Base-by-base conservation (phyloP, 768 basidiomycete species). In the Ramaria rubella region DNA sequence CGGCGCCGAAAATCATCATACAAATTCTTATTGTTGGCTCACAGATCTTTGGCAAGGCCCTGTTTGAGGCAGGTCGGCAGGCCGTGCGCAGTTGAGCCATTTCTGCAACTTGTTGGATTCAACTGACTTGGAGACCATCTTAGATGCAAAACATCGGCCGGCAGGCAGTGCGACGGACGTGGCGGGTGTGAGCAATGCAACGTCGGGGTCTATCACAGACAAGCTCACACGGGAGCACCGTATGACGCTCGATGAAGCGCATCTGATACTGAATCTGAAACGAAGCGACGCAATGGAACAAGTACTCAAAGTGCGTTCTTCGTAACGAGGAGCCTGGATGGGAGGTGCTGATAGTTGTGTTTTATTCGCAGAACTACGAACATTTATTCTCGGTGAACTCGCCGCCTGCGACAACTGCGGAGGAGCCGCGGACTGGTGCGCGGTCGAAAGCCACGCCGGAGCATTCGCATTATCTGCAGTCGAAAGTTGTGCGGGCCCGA, bases 211-310 rank as follows among this genome's bases (percentile, higher is more conserved):
- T 24, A 61, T 76, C 7, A 89, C 87, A 11, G 91, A 94, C 77
- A 82, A 80, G 65, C 73, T 96, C 36, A 92, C 90, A 52, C 81
- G 86, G 61, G 82, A 89, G 61, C 84, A 93, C 65, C 83, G 86
- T 50, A 94, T 99, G 94, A 93, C 92, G 6, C 64, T 95, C 62
- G 94, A 97, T 62, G 96, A 99, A 73, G 96, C 95, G 19, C 86
- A 86, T 64, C 74, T 96, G 58, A 93, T 99, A 65, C 73, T 99
- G 60, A 97, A 99, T 69, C 73, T 81, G 21, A 94, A 92, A 69
- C 81, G 81, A 34, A 87, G 79, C 21, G 87, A 90, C 23, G 64
- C 75, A 0, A 67, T 87, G 66, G 86, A 92, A 66, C 76, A 72
- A 43, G 73, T 94, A 24, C 67, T 89, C 36, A 85, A 89, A 79